Evolutionary conservation across 2,329 filamentous ascomycete species (phyloP).

Genomic region (Leptographium lundbergii): DNA sequence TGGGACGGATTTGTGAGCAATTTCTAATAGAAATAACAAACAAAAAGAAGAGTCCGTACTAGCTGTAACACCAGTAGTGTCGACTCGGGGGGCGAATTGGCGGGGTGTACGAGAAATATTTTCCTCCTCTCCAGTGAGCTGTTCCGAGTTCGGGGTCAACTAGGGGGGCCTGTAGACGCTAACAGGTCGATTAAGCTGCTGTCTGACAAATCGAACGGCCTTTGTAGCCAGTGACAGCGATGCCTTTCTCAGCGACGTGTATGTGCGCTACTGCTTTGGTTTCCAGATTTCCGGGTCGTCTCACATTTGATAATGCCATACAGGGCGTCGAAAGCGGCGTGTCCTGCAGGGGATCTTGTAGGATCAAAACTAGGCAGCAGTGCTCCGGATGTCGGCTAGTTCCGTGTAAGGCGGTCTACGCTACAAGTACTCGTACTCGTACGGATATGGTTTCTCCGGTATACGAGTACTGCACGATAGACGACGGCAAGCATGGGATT

Average conservation of each 20-base stretch:
- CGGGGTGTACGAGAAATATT: slow-evolving; percentile 1
- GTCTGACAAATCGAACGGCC: background rate
- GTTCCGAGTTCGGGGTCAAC: slow-evolving; percentile 7
- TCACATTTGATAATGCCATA: background rate
- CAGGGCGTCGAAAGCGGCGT: background rate
- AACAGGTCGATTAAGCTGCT: background rate
- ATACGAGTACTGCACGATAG: too few species aligned
- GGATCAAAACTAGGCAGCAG: too few species aligned
- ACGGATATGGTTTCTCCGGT: too few species aligned
- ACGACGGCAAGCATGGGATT: background rate
- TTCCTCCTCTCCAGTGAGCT: background rate
- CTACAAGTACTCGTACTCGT: too few species aligned
- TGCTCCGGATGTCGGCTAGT: too few species aligned
- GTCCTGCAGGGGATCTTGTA: too few species aligned
- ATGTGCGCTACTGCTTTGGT: background rate
- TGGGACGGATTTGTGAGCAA: slow-evolving; percentile 12
- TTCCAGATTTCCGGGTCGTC: background rate
- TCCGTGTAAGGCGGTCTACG: too few species aligned
- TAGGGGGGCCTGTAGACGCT: background rate
- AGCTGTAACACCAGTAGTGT: background rate
- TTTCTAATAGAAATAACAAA: slow-evolving; percentile 2
- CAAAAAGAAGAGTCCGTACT: slow-evolving; percentile 4
- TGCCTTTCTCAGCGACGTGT: background rate
- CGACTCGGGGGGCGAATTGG: background rate
- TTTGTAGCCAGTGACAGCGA: background rate